Evolutionary conservation across 768 basidiomycete species (phyloP).

Genomic region (Fibroporia radiculosa): DNA sequence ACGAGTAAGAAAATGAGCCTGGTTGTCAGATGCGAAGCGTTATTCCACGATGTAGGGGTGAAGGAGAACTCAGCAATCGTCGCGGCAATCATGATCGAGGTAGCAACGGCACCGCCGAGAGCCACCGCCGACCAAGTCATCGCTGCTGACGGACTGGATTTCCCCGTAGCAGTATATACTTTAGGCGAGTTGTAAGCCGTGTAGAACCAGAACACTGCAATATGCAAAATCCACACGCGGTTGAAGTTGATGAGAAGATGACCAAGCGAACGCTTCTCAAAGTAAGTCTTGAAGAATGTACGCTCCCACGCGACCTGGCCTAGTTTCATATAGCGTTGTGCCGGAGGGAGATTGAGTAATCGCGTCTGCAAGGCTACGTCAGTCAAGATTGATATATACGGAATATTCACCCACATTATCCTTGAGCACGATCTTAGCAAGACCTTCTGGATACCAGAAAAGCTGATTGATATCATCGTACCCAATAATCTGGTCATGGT

Average conservation of each 20-base stretch:
- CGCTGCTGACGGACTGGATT: constrained; percentile 62
- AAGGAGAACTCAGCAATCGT: constrained; percentile 94
- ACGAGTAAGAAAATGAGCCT: constrained; percentile 88
- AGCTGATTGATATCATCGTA: constrained; percentile 99
- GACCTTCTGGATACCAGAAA: constrained; percentile 99
- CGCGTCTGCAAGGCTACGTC: constrained; percentile 52
- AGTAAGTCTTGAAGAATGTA: constrained; percentile 99
- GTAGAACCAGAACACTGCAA: constrained; percentile 93
- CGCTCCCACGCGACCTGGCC: constrained; percentile 88
- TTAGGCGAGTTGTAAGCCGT: constrained; percentile 95
- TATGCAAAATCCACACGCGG: constrained; percentile 95
- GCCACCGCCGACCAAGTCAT: constrained; percentile 96
- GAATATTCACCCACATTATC: constrained; percentile 61
- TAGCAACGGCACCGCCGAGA: constrained; percentile 92
- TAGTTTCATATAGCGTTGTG: constrained; percentile 91
- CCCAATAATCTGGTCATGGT: constrained; percentile 95
- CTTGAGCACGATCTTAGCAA: constrained; percentile 82
- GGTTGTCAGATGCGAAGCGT: constrained; percentile 92
- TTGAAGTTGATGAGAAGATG: constrained; percentile 99
- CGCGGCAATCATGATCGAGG: constrained; percentile 87
- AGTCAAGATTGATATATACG: neutral
- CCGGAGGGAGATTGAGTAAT: constrained; percentile 83
- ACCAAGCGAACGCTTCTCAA: constrained; percentile 86
- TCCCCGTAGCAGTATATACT: constrained; percentile 72
- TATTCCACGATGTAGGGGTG: constrained; percentile 99